Evolutionary conservation across 768 basidiomycete species (phyloP), one percentile per base, ranked within the genome.

Genomic region (Hortiboletus flavorubellus): DNA sequence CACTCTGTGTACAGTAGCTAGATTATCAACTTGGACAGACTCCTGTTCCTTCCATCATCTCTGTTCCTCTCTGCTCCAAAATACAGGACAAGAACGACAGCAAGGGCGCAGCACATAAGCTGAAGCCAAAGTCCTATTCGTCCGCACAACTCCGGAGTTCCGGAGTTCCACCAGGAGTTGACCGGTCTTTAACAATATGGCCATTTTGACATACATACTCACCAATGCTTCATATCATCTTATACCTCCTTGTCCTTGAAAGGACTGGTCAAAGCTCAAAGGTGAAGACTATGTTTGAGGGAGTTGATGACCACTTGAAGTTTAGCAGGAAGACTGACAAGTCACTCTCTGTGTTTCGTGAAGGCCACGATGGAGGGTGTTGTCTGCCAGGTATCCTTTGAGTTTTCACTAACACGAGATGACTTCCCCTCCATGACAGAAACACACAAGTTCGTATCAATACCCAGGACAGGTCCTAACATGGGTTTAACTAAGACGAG

Each of bases 351-450:
- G 65, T 98, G 94, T 74, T 98, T 97, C 52, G 97, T 93, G 81
- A 99, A 99, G 38, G 96, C 96, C 62, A 98, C 93, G 53, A 98
- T 93, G 37, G 97, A 99, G 3, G 97, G 97, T 15, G 97, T 99
- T 59, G 97, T 98, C 63, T 96, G 86, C 21, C 21, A 21, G 54
- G 90, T 91, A 78, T 97, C 96, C 78, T 98, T 96, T 5, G 95
- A 78, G 78, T 98, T 98, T 76, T 98, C 97, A 63, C 98, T 89
- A 60, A 98, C 96, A 62, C 91, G 89, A 46, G 95, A 84, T 35
- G 86, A 88, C 78, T 96, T 87, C 63, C 93, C 95, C 78, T 98
- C 95, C 92, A 96, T 97, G 58, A 97, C 82, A 46, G 89, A 85
- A 54, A 94, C 92, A 72, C 91, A 93, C 46, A 91, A 93, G 73